These are phyloP conservation scores for Arthroderma sp. DNA, from an alignment of 2,329 filamentous ascomycete species.

Conservation along the genomic window DNA sequence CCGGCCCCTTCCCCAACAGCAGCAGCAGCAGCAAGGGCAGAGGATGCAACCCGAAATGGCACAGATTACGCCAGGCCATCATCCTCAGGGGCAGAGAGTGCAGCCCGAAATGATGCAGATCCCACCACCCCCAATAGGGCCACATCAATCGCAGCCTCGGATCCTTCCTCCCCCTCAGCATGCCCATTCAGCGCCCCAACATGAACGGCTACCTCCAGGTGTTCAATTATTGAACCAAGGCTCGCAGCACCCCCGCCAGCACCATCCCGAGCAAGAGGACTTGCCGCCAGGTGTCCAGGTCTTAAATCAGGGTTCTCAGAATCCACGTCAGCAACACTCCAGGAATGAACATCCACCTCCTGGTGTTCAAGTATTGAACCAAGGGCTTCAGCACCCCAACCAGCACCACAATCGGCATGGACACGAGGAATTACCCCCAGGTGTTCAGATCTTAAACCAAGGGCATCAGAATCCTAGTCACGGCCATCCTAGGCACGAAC, in stretches of 20 bases:
- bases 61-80: not conserved
- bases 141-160: not conserved
- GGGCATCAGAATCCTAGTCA: not conserved
- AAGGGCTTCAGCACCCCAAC: not conserved
- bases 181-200: not conserved
- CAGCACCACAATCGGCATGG: not conserved
- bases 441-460: not conserved
- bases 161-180: conserved; percentile 2
- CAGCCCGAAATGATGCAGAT: not conserved
- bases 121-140: not conserved
- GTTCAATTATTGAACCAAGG: not conserved
- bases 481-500: not conserved
- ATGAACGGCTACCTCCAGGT: not conserved
- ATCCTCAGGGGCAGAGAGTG: not conserved
- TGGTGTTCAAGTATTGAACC: not conserved
- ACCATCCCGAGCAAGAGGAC: not conserved
- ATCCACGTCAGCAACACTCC: not conserved
- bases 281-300: not conserved
- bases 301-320: not conserved
- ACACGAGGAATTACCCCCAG: conserved; percentile 5
- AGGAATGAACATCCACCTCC: not conserved
- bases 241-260: not conserved
- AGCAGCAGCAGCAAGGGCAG: not conserved
- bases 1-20: not conserved
- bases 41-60: not conserved